Evolutionary conservation across 306 rosid species (phyloP).

Genomic region (Rosa lucieae): DNA sequence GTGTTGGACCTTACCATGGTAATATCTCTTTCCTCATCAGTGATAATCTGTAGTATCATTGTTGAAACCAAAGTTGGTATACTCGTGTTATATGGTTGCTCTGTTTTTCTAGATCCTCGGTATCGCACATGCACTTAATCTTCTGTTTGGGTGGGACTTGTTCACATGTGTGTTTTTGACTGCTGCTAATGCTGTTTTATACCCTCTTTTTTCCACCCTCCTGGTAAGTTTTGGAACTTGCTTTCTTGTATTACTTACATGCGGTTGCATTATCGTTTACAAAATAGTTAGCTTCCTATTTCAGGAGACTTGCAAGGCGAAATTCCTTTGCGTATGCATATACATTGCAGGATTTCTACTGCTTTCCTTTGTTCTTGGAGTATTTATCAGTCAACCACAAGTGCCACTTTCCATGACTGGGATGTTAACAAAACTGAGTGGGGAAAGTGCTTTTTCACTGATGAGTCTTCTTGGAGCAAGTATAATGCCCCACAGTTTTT

Average conservation of each 20-base stretch:
- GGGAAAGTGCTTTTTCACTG: conserved; percentile 83
- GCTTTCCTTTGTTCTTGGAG: conserved; percentile 62
- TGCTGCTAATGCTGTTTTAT: conserved; percentile 59
- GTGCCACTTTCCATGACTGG: conserved; percentile 67
- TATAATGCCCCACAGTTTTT: conserved; percentile 90
- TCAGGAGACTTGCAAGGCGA: conserved; percentile 67
- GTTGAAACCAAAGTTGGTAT: conserved; percentile 15
- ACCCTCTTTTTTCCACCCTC: conserved; percentile 60
- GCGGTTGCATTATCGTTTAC: conserved; percentile 4
- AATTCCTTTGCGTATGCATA: conserved; percentile 47
- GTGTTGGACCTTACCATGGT: conserved; percentile 90
- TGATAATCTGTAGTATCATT: conserved; percentile 17
- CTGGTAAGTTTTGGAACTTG: conserved; percentile 56
- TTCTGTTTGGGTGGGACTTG: conserved; percentile 91
- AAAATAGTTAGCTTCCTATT: conserved; percentile 31
- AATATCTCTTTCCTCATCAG: conserved; percentile 27
- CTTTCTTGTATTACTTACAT: not conserved
- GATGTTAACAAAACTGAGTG: conserved; percentile 58
- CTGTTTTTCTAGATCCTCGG: conserved; percentile 71
- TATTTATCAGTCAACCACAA: conserved; percentile 64
- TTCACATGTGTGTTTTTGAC: conserved; percentile 88
- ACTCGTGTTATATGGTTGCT: conserved; percentile 26
- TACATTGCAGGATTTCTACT: conserved; percentile 62
- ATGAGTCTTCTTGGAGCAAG: conserved; percentile 98
- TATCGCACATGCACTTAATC: conserved; percentile 85